Percentiles rank a stretch among this genome's conserved stretches.
Conservation (phyloP, 2,329 filamentous ascomycete genomes). For the Incumbomyces delicatus region DNA sequence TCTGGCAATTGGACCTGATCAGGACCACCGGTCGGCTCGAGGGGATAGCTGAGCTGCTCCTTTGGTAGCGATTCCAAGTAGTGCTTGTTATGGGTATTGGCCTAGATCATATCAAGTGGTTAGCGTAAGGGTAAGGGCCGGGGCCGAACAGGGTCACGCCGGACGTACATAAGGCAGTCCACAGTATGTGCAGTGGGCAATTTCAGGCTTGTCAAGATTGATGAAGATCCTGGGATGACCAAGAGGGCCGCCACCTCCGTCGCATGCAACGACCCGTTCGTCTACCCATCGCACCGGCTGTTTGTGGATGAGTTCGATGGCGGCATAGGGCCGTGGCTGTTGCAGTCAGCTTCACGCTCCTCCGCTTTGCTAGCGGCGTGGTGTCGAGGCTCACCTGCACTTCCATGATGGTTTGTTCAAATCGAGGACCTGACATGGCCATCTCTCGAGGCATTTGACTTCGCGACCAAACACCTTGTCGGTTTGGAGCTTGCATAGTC, state of each 20-base stretch:
- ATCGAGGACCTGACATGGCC: conserved; percentile 89
- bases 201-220: conserved; percentile 95
- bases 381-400: conserved; percentile 59
- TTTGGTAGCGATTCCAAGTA: conserved; percentile 72
- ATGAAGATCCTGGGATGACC: conserved; percentile 94
- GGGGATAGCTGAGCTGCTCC: conserved; percentile 60
- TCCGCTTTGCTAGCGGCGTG: neutral
- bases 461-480: conserved; percentile 67
- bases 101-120: conserved; percentile 48
- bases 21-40: conserved; percentile 52
- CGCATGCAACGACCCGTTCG: conserved; percentile 70
- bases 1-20: conserved; percentile 51
- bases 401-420: conserved; percentile 93
- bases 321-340: conserved; percentile 78
- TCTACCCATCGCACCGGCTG: conserved; percentile 90
- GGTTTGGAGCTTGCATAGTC: conserved; percentile 76
- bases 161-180: conserved; percentile 78
- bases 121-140: too few relatives aligned
- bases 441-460: conserved; percentile 71
- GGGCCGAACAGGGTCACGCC: conserved; percentile 1
- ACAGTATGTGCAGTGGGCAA: conserved; percentile 83
- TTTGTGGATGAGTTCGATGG: conserved; percentile 93
- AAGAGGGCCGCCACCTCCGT: conserved; percentile 80
- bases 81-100: conserved; percentile 77
- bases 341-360: conserved; percentile 22